phyloP scores from a whole-genome alignment of 192 early-diverging fungal species.

The Entomortierella chlamydospora region DNA sequence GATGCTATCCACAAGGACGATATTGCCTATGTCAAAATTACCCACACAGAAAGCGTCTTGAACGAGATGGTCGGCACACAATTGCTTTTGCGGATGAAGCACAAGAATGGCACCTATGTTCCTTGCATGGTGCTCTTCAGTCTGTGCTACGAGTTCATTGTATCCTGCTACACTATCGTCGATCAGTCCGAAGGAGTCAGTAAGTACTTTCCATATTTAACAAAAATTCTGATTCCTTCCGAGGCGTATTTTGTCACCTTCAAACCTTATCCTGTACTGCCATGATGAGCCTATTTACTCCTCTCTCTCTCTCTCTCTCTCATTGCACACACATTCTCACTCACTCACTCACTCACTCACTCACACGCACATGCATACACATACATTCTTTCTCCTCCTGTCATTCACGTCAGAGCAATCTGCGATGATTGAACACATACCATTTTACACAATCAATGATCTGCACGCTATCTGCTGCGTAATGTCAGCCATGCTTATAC shows the following conservation, averaged over 20 bases:
- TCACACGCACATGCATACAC: no score
- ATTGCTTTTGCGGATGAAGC: constrained; percentile 43
- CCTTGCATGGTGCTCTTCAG: constrained; percentile 37
- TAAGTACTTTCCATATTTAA: constrained; percentile 22
- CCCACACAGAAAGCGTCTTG: constrained; percentile 53
- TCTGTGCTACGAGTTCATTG: constrained; percentile 46
- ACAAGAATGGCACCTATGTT: constrained; percentile 50
- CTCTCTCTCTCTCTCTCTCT: no score
- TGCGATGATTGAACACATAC: no score
- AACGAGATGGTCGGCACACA: constrained; percentile 57
- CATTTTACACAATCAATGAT: no score
- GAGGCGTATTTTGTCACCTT: neutral
- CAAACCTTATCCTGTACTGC: neutral
- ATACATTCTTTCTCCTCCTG: no score
- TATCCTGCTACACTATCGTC: constrained; percentile 34
- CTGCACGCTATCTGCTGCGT: no score
- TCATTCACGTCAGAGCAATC: no score
- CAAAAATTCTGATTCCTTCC: neutral
- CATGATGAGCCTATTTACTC: no score
- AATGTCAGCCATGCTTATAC: neutral
- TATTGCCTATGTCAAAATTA: constrained; percentile 24
- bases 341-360: no score
- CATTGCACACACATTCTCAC: no score
- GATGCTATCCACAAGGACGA: constrained; percentile 56
- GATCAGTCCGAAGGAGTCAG: constrained; percentile 15